Conservation (phyloP, 1,284 basidiomycete genomes). For the Sporisorium reilianum region DNA sequence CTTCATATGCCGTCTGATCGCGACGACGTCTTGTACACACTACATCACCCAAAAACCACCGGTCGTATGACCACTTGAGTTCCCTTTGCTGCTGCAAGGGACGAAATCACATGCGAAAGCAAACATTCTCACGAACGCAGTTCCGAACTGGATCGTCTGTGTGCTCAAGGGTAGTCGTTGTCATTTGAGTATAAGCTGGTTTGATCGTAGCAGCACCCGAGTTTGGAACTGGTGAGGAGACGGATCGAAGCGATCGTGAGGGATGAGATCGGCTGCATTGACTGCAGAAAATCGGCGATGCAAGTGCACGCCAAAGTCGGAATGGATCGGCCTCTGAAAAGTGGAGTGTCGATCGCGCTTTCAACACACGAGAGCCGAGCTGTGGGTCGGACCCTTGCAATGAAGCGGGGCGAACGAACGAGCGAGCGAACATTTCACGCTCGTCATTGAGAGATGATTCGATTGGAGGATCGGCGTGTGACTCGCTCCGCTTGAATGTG, state of each 20-base stretch:
- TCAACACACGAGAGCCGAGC: background rate
- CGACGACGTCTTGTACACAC: conserved; percentile 29
- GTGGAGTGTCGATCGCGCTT: background rate
- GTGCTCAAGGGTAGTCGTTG: too few species aligned
- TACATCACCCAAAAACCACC: conserved; percentile 21
- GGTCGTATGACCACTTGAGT: conserved; percentile 32
- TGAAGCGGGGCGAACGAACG: background rate
- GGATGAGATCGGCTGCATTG: background rate
- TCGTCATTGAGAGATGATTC: background rate
- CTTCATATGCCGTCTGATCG: conserved; percentile 10
- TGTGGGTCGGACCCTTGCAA: background rate
- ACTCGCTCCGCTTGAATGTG: too few species aligned
- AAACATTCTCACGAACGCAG: conserved; percentile 23
- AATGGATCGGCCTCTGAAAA: conserved; percentile 2
- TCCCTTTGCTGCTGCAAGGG: conserved; percentile 10
- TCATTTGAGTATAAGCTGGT: too few species aligned
- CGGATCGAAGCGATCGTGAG: background rate
- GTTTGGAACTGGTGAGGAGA: background rate
- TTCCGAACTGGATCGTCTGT: background rate
- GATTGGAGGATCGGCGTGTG: too few species aligned
- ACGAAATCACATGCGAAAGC: conserved; percentile 40
- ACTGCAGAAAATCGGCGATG: background rate
- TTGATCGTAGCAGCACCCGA: too few species aligned
- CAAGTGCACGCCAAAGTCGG: too few species aligned
- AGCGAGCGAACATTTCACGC: too few species aligned